These are phyloP conservation scores for Syncephalastrum sp. DNA, from an alignment of 371 early-diverging fungal genomes.

Conservation along the genomic window DNA sequence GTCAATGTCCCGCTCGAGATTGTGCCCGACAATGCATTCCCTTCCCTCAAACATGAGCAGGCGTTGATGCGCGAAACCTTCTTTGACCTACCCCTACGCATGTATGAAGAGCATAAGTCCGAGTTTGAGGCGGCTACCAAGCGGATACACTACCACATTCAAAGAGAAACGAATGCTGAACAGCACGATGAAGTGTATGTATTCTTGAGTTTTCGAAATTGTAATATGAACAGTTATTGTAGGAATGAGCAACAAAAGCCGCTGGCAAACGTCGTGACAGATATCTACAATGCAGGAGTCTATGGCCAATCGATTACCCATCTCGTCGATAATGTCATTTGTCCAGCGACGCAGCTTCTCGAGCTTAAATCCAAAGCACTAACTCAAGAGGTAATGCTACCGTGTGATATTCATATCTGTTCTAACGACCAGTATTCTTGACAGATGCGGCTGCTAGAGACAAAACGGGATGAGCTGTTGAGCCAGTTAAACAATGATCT, in stretches of 20 bases:
- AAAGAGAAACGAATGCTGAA: constrained; percentile 21
- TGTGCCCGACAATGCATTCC: constrained; percentile 25
- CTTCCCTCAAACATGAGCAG: background rate
- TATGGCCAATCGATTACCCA: constrained; percentile 56
- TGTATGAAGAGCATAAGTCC: constrained; percentile 52
- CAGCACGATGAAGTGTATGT: constrained; percentile 11
- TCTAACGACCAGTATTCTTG: background rate
- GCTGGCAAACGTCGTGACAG: constrained; percentile 36
- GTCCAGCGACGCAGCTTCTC: constrained; percentile 50
- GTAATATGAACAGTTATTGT: background rate
- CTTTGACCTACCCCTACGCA: constrained; percentile 39
- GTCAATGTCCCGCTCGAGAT: constrained; percentile 48
- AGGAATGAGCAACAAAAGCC: constrained; percentile 6
- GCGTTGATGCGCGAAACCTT: constrained; percentile 36
- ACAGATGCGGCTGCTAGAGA: constrained; percentile 14
- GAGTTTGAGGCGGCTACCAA: constrained; percentile 27
- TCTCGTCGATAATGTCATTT: constrained; percentile 56
- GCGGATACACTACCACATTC: constrained; percentile 13
- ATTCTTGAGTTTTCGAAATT: background rate
- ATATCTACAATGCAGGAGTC: constrained; percentile 55
- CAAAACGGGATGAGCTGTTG: constrained; percentile 3
- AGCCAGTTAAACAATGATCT: constrained; percentile 5
- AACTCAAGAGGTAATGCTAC: constrained; percentile 22
- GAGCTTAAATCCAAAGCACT: constrained; percentile 22
- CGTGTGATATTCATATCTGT: background rate